These are phyloP conservation scores for Backusella circina DNA, from an alignment of 192 early-diverging fungal genomes.

Conservation along the genomic window DNA sequence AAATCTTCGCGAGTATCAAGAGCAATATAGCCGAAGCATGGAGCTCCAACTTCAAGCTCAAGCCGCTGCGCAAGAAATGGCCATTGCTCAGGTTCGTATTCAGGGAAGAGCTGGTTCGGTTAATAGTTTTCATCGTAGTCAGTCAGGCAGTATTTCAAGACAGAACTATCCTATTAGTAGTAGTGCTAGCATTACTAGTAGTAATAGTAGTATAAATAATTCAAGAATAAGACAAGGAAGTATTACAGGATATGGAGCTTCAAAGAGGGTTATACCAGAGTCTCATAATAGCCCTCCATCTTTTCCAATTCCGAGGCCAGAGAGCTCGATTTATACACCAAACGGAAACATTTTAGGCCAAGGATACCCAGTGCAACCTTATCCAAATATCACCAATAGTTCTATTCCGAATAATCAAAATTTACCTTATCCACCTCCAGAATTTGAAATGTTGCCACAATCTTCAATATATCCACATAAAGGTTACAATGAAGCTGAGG, in stretches of 20 bases:
- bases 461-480: not conserved
- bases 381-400: not conserved
- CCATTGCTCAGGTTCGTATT: not conserved
- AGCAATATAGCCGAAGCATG: not conserved
- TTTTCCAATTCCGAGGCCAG: not conserved
- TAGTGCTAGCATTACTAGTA: not conserved
- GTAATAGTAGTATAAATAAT: not conserved
- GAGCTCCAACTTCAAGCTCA: not conserved
- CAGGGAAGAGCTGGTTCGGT: not conserved
- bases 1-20: not conserved
- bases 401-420: not conserved
- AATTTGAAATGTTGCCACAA: not conserved
- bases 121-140: not conserved
- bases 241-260: not conserved
- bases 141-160: not conserved
- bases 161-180: not conserved
- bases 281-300: not conserved
- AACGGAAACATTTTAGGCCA: not conserved
- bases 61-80: not conserved
- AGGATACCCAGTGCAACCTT: not conserved
- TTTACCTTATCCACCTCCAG: not conserved
- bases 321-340: not conserved
- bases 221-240: not conserved
- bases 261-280: not conserved
- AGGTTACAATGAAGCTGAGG: not conserved